Evolutionary conservation across 306 rosid species (phyloP), one percentile per base, ranked within the genome.

Genomic region (Canavalia ensiformis): DNA sequence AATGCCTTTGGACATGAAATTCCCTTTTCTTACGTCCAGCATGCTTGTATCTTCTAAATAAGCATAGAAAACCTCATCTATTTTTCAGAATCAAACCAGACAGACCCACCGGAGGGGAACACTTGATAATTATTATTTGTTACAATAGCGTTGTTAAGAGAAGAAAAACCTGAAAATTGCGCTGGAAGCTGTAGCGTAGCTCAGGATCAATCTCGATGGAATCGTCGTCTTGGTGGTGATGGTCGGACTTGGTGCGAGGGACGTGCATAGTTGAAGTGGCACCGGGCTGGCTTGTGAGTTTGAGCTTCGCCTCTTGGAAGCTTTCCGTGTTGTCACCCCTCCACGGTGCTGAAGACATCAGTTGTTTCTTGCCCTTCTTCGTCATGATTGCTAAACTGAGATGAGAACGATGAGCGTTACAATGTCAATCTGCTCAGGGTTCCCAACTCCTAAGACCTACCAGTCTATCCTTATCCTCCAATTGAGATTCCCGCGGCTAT

Each of bases 301-400:
- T 95, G 55, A 95, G 89, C 83, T 95, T 95, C 0, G 90, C 97
- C 2, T 86, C 97, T 10, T 72, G 55, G 67, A 91, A 91, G 13
- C 89, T 94, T 25, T 84, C 90, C 0, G 79, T 89, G 39, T 90
- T 90, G 11, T 84, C 90, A 8, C 88, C 99, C 84, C 97, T 89
- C 99, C 99, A 95, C 51, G 99, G 99, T 51, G 97, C 99, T 12
- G 99, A 91, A 70, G 96, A 74, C 92, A 92, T 82, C 63, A 95
- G 52, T 54, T 89, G 85, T 88, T 91, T 91, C 93, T 90, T 95
- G 87, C 84, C 84, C 77, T 79, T 78, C 77, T 82, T 82, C 72
- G 66, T 42, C 85, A 79, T 78, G 59, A 3, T 4, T 37, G 41
- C 41, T 37, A 4, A 37, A 4, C 41, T 2, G 41, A 37, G 41